These are phyloP conservation scores for Alternaria brassicicola DNA, from an alignment of 2,329 filamentous ascomycete species.

Conservation along the genomic window DNA sequence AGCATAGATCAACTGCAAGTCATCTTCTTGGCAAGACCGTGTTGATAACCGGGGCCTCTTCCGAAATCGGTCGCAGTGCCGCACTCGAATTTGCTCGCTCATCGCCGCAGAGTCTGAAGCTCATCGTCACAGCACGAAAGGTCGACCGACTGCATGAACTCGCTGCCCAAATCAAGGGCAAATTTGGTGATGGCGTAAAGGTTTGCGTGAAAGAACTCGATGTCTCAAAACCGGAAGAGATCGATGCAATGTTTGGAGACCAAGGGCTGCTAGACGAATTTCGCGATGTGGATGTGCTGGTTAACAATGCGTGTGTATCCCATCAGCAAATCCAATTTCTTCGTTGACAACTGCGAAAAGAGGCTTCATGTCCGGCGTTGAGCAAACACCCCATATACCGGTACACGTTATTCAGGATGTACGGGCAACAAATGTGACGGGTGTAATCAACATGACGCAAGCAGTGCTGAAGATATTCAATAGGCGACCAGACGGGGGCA, in stretches of 20 bases:
- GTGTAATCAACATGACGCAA: slow-evolving; percentile 94
- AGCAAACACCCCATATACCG: slow-evolving; percentile 78
- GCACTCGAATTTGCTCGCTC: slow-evolving; percentile 91
- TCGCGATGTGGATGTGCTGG: slow-evolving; percentile 79
- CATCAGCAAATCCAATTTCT: not conserved
- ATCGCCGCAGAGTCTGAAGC: slow-evolving; percentile 72
- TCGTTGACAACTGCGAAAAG: slow-evolving; percentile 50
- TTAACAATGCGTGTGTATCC: slow-evolving; percentile 84
- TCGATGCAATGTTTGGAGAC: slow-evolving; percentile 68
- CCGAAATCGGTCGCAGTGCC: slow-evolving; percentile 80
- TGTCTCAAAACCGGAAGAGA: slow-evolving; percentile 75
- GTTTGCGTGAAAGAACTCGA: slow-evolving; percentile 82
- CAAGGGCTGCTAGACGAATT: slow-evolving; percentile 75
- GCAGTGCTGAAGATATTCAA: slow-evolving; percentile 82
- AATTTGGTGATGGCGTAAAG: slow-evolving; percentile 68
- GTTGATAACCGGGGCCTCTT: slow-evolving; percentile 87
- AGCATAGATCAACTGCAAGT: slow-evolving; percentile 67
- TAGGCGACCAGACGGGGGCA: slow-evolving; percentile 68
- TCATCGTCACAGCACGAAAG: slow-evolving; percentile 84
- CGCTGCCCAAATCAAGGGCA: slow-evolving; percentile 72
- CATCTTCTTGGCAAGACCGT: slow-evolving; percentile 90
- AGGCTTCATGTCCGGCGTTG: slow-evolving; percentile 84
- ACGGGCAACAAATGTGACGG: slow-evolving; percentile 89
- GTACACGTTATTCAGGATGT: slow-evolving; percentile 81
- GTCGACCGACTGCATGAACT: slow-evolving; percentile 76